Evolutionary conservation across 169 alveolate species (phyloP).

Genomic region (Perkinsus olseni): DNA sequence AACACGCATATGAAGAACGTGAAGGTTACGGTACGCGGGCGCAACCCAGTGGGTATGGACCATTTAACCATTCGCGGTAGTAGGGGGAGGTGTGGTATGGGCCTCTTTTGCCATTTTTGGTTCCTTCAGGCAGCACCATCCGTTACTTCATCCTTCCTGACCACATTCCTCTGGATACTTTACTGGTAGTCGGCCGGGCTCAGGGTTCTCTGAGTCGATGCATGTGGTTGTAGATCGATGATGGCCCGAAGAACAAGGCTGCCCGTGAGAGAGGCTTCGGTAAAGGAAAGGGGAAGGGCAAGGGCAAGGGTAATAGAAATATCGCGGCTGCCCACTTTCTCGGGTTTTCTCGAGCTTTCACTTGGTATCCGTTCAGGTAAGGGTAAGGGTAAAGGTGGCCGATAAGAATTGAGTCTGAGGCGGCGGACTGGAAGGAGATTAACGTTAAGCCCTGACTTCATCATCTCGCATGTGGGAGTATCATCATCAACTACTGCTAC

Average conservation of each 20-base stretch:
- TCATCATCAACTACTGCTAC: background rate
- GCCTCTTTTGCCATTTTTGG: slow-evolving; percentile 23
- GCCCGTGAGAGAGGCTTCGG: background rate
- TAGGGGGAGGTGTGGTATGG: slow-evolving; percentile 7
- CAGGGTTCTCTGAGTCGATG: background rate
- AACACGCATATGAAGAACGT: slow-evolving; percentile 95
- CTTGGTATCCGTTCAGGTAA: background rate
- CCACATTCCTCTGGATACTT: slow-evolving; percentile 84
- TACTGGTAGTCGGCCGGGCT: slow-evolving; percentile 88
- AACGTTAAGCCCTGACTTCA: background rate
- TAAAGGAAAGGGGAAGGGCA: background rate
- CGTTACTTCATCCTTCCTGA: slow-evolving; percentile 92
- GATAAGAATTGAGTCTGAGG: background rate
- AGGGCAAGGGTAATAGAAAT: background rate
- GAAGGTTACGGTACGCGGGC: slow-evolving; percentile 86
- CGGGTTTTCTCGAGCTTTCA: background rate
- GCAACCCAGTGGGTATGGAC: slow-evolving; percentile 81
- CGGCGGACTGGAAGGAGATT: background rate
- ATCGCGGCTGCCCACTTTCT: background rate
- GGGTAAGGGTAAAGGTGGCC: slow-evolving; percentile 1
- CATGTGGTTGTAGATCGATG: background rate
- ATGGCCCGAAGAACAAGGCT: background rate
- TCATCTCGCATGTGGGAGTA: background rate
- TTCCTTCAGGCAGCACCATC: slow-evolving; percentile 80
- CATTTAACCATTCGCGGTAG: slow-evolving; percentile 81